Evolutionary conservation across 345 rosid species (phyloP).

Genomic region (Atalantia buxifolia): DNA sequence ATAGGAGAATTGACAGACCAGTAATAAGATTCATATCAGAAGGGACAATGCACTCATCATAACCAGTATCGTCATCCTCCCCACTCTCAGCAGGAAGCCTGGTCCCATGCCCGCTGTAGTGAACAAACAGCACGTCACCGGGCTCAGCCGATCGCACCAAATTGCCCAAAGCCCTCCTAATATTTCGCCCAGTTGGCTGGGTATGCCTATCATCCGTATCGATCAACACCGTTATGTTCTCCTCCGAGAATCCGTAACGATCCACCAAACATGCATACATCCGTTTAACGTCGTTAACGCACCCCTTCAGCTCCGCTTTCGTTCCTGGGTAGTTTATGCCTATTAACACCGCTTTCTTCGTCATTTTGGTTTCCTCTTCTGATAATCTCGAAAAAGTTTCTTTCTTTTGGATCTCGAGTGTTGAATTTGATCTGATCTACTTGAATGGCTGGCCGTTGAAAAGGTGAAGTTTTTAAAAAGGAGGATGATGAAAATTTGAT

Average conservation of each 20-base stretch:
- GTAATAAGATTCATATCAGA: slow-evolving; percentile 88
- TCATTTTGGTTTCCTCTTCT: slow-evolving; percentile 29
- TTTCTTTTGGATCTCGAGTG: neutral
- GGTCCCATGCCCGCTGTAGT: slow-evolving; percentile 97
- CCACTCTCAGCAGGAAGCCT: slow-evolving; percentile 97
- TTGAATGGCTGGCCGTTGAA: neutral
- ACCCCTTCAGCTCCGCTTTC: slow-evolving; percentile 85
- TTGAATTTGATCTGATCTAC: neutral
- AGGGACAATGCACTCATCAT: slow-evolving; percentile 92
- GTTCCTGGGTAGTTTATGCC: slow-evolving; percentile 84
- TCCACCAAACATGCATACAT: slow-evolving; percentile 59
- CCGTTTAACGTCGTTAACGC: slow-evolving; percentile 79
- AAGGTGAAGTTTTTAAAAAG: neutral
- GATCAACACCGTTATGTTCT: slow-evolving; percentile 57
- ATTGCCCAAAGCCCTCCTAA: slow-evolving; percentile 46
- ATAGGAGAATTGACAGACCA: slow-evolving; percentile 29
- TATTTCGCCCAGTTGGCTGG: slow-evolving; percentile 80
- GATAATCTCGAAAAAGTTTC: neutral
- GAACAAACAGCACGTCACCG: slow-evolving; percentile 68
- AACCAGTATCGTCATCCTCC: slow-evolving; percentile 93
- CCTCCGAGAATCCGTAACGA: slow-evolving; percentile 65
- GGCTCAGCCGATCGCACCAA: slow-evolving; percentile 60
- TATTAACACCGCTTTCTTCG: slow-evolving; percentile 72
- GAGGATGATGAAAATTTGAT: neutral
- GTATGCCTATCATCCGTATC: slow-evolving; percentile 62